Base-by-base conservation (phyloP, 371 early-diverging fungal genomes). In the Mucor circinelloides region DNA sequence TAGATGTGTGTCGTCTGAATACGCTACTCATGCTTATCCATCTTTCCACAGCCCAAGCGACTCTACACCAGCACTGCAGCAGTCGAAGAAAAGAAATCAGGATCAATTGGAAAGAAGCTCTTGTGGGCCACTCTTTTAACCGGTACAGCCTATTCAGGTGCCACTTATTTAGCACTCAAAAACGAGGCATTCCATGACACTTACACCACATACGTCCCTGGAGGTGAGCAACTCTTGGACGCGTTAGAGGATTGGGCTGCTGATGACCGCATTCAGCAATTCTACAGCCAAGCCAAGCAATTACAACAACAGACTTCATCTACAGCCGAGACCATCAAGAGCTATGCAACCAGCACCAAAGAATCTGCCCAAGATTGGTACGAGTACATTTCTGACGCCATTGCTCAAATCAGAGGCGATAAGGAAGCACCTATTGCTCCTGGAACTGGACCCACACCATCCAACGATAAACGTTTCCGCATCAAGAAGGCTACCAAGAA, bases 151-250 rank as follows among this genome's bases (percentile, higher is more conserved):
- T 84, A 81, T 54, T 69, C 74, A 15, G 82, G 84, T 3, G 80
- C 81, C 3, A 76, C 80, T 4, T 80, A 78, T 28, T 70, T 72
- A 21, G 80, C 84, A 6, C 36, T 81, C 0, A 68, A 74, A n/a
- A 78, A 84, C 48, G 77, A 81, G 65, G 77, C 77, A 0, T 84
- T 84, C 46, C 56, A 79, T 34, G 79, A 81, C 55, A 81, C 78
- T 3, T 84, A 72, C 64, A 78, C 73, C 6, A 78, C 77, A 6
- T 78, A 84, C 40, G 69, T 84, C 8, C 82, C 81, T 17, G 84
- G 84, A 2, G 84, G 81, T 6, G 79, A 81, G 23, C 30, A 73
- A 19, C 42, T 81, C 3, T 59, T 84, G 54, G 82, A 84, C 36
- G 44, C 65, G 31, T 67, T 81, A 6, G 84, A 80, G 31, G 82